A percentile compares a stretch with the other conserved stretches of the same genome.
phyloP scores from a whole-genome alignment of 495 filamentous ascomycete genomes.

The Aspergillus steynii region DNA sequence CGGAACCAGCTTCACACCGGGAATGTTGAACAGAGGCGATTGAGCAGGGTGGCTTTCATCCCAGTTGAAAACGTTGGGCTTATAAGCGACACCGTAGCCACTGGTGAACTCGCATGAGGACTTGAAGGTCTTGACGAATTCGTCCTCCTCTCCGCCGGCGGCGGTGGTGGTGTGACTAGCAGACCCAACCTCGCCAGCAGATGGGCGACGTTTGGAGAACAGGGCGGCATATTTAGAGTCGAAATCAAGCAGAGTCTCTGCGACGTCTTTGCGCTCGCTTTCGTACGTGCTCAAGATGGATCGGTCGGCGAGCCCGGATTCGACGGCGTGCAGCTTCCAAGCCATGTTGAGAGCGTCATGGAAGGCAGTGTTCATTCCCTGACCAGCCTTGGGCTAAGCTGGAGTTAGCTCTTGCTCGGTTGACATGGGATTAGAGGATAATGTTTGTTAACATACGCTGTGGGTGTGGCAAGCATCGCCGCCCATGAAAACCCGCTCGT shows the following conservation, averaged over 20 bases:
- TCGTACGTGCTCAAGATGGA: conserved; percentile 69
- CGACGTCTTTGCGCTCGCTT: conserved; percentile 68
- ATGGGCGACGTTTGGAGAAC: conserved; percentile 62
- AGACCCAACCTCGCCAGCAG: conserved; percentile 55
- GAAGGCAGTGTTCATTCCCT: conserved; percentile 56
- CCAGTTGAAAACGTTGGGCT: conserved; percentile 67
- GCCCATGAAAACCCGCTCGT: conserved; percentile 60
- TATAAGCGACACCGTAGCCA: conserved; percentile 65
- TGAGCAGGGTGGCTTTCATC: conserved; percentile 70
- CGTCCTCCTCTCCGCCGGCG: conserved; percentile 44
- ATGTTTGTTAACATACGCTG: conserved; percentile 47
- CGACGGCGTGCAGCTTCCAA: conserved; percentile 75
- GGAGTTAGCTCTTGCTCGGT: conserved; percentile 25
- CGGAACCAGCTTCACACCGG: conserved; percentile 59
- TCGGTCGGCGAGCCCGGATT: conserved; percentile 60
- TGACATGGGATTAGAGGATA: not conserved
- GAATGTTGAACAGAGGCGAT: conserved; percentile 64
- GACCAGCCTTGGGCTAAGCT: conserved; percentile 61
- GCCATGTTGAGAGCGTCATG: conserved; percentile 69
- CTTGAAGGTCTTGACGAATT: conserved; percentile 67
- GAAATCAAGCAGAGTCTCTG: conserved; percentile 70
- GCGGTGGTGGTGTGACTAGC: conserved; percentile 38
- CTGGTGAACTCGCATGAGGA: conserved; percentile 65
- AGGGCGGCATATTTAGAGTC: conserved; percentile 65
- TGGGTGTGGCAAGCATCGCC: conserved; percentile 68